Base-by-base conservation (phyloP, 1,284 basidiomycete genomes). In the Ganoderma sp. region DNA sequence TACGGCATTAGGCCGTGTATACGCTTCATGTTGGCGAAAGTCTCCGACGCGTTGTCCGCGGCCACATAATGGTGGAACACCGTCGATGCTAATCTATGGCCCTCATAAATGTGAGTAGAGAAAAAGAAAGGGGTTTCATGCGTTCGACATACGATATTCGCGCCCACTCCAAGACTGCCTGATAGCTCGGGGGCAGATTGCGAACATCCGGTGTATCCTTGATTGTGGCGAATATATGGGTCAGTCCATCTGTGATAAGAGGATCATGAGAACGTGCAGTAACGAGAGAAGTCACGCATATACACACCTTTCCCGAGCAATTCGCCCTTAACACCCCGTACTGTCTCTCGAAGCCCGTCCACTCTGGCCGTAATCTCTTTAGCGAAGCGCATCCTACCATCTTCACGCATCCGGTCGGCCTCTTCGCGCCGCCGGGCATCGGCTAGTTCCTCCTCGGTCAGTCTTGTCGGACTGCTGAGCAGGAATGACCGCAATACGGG, bases 1-100 rank as follows among this genome's bases (percentile, higher is more conserved):
- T 99, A 99, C 3, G 97, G 97, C 95, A 99, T 98, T 68, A 98
- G 83, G 1, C 95, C 95, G 78, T 99, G 98, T 65, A 98, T 88
- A 54, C 97, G 88, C 82, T 99, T 99, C 71, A 99, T 82, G 70
- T 90, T 87, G 1, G 93, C 86, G 73, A 99, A 92, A 14, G 90
- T 92, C 74, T 98, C 94, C 3, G 96, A 97, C 12, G 96, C 93
- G 67, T 91, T 92, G 80, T 99, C 97, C 17, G 95, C 89, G 0
- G 97, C 97, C 43, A 98, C 89, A 75, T 97, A 97, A 60, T 95
- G 90, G 74, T 97, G 95, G 79, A 99, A 99, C 62, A 99, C 90
- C 3, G 97, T 98, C 5, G 97, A 97, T 0, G 97, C 98, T 69
- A 98, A 82, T 43, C 95, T 90, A 73, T 37, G 34, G 22, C 48